phyloP scores from a whole-genome alignment of 2,329 filamentous ascomycete species.

The Gnomoniopsis sp. region DNA sequence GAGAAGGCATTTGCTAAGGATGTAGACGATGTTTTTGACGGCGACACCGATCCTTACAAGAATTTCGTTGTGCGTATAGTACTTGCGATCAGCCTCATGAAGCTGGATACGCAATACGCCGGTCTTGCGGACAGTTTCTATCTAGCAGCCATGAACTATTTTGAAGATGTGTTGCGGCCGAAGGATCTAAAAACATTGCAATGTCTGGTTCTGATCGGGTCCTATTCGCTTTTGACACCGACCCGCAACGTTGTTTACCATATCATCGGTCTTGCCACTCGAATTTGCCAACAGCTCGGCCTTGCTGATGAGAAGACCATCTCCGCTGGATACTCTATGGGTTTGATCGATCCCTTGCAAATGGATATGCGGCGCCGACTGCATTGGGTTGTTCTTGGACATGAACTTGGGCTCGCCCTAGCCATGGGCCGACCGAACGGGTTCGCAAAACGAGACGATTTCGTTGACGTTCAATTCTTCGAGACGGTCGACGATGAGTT shows the following conservation, averaged over 20 bases:
- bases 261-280: slow-evolving; percentile 81
- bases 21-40: slow-evolving; percentile 75
- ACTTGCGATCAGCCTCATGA: slow-evolving; percentile 91
- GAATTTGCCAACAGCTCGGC: slow-evolving; percentile 85
- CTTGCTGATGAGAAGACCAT: slow-evolving; percentile 89
- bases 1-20: slow-evolving; percentile 75
- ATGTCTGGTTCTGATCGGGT: slow-evolving; percentile 80
- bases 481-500: slow-evolving; percentile 76
- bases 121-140: slow-evolving; percentile 95
- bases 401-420: slow-evolving; percentile 86
- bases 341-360: slow-evolving; percentile 65
- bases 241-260: slow-evolving; percentile 92
- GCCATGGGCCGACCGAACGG: slow-evolving; percentile 83
- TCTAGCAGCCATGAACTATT: slow-evolving; percentile 77
- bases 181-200: slow-evolving; percentile 90
- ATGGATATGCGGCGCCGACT: slow-evolving; percentile 87
- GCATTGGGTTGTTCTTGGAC: slow-evolving; percentile 82
- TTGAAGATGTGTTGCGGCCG: slow-evolving; percentile 79
- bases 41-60: slow-evolving; percentile 73
- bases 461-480: slow-evolving; percentile 84
- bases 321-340: slow-evolving; percentile 55
- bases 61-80: slow-evolving; percentile 90
- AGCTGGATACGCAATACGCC: slow-evolving; percentile 84
- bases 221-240: slow-evolving; percentile 89
- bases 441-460: slow-evolving; percentile 77